A percentile compares a stretch with the other conserved stretches of the same genome.
phyloP scores from a whole-genome alignment of 345 rosid genomes.

The Noccaea caerulescens region DNA sequence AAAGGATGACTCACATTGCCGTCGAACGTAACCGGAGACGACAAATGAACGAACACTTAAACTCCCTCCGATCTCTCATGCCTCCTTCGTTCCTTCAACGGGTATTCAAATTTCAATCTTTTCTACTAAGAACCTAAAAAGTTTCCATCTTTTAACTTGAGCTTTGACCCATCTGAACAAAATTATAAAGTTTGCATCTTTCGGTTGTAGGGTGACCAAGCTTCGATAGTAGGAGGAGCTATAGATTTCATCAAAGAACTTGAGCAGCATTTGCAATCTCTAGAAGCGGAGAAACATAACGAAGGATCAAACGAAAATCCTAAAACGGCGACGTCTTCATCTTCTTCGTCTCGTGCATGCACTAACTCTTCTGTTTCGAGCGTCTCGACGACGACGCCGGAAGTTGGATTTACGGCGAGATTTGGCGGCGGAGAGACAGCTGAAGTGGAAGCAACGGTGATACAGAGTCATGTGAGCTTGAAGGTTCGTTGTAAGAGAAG shows the following conservation, averaged over 20 bases:
- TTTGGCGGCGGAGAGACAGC: conserved; percentile 53
- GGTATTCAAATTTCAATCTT: conserved; percentile 40
- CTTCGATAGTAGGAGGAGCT: conserved; percentile 80
- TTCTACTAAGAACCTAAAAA: neutral
- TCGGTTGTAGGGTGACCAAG: conserved; percentile 69
- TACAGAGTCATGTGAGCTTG: conserved; percentile 65
- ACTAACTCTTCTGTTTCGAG: conserved; percentile 37
- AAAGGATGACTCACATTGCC: conserved; percentile 88
- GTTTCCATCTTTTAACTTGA: neutral
- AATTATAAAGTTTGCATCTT: too few species aligned
- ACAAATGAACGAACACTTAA: conserved; percentile 75
- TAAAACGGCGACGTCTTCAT: conserved; percentile 35
- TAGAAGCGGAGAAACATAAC: conserved; percentile 55
- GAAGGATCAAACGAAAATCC: conserved; percentile 33
- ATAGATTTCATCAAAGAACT: conserved; percentile 81
- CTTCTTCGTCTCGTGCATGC: conserved; percentile 43
- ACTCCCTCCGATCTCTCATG: conserved; percentile 71
- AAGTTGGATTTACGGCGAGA: conserved; percentile 54
- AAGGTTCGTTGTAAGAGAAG: conserved; percentile 63
- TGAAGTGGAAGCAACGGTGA: conserved; percentile 58
- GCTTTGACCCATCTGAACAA: too few species aligned
- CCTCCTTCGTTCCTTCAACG: conserved; percentile 68
- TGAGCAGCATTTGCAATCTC: conserved; percentile 67
- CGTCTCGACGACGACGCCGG: conserved; percentile 37
- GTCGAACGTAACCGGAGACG: conserved; percentile 83